These are phyloP conservation scores for Malus hybrid DNA, from an alignment of 331 rosid genomes.

Conservation along the genomic window DNA sequence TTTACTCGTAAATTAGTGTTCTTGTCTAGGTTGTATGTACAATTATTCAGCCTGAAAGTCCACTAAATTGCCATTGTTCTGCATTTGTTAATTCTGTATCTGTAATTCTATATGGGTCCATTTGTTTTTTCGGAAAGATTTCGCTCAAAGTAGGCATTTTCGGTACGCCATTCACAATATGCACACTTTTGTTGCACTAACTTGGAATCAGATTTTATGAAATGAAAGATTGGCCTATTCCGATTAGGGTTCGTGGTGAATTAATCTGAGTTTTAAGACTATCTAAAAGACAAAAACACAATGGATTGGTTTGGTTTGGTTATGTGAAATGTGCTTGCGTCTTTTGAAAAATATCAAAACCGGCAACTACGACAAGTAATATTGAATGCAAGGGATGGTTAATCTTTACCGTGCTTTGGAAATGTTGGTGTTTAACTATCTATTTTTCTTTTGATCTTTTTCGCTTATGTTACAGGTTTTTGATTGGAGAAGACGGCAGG, in stretches of 20 bases:
- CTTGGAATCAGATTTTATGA: neutral
- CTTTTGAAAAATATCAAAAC: neutral
- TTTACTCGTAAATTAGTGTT: neutral
- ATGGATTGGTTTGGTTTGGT: neutral
- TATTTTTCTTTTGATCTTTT: neutral
- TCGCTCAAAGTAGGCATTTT: neutral
- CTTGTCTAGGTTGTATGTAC: neutral
- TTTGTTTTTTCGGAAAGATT: neutral
- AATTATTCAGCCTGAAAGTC: neutral
- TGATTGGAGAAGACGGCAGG: slow-evolving; percentile 50
- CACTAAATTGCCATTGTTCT: neutral
- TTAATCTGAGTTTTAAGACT: neutral
- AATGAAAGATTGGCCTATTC: neutral
- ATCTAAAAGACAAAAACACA: neutral
- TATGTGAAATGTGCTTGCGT: neutral
- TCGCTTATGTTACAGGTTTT: slow-evolving; percentile 64
- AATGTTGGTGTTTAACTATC: neutral
- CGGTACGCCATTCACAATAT: neutral
- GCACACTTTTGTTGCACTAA: neutral
- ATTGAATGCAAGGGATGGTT: neutral
- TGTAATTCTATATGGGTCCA: neutral
- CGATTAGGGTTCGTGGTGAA: neutral
- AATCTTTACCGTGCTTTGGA: neutral
- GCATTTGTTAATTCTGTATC: neutral
- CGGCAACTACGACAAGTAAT: neutral